A percentile compares a stretch with the other conserved stretches of the same genome.
These are phyloP conservation scores for Amaranthus tricolor DNA, from an alignment of 179 eudicot species.

Conservation along the genomic window DNA sequence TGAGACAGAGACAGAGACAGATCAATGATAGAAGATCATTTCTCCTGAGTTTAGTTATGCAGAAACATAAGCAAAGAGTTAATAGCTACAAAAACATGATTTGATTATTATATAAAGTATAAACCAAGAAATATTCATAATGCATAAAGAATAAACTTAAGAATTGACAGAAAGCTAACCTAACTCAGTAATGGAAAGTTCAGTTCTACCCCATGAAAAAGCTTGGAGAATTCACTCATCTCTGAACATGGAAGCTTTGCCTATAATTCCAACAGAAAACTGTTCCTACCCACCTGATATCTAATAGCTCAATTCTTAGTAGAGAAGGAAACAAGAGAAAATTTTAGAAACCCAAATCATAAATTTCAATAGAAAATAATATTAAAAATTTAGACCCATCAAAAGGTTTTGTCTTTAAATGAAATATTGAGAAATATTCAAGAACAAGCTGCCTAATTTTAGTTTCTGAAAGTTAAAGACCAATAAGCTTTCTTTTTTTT, in stretches of 20 bases:
- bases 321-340: conserved; percentile 10
- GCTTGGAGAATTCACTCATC: conserved; percentile 17
- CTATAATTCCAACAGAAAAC: background rate
- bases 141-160: background rate
- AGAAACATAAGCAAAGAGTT: background rate
- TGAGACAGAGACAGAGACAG: background rate
- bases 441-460: conserved; percentile 13
- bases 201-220: background rate
- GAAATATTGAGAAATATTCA: background rate
- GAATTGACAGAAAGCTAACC: conserved; percentile 13
- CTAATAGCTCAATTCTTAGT: background rate
- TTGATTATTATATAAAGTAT: background rate
- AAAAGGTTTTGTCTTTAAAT: background rate
- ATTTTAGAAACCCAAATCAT: background rate
- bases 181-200: background rate
- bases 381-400: background rate
- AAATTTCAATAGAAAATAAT: background rate
- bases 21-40: background rate
- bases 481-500: background rate
- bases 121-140: background rate
- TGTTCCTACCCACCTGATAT: conserved; percentile 7
- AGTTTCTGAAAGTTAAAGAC: background rate
- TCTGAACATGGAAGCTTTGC: background rate
- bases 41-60: background rate
- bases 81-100: background rate